A percentile compares a stretch with the other conserved stretches of the same genome.
Evolutionary conservation across 768 basidiomycete genomes (phyloP).

Genomic region (Panaeolus cyanescens): DNA sequence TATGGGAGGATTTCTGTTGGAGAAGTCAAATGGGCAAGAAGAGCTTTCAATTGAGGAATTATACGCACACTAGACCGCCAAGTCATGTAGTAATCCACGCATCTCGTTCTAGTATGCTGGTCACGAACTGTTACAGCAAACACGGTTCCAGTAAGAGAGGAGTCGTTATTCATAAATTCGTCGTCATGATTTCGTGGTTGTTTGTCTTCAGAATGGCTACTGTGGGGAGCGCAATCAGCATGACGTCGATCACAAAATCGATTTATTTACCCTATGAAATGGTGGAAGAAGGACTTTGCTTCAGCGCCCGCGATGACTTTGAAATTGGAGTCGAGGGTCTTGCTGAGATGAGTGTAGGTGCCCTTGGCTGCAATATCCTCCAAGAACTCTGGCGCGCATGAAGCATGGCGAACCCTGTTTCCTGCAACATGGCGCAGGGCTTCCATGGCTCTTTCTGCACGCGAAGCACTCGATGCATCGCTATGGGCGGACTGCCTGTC

Average conservation of each 20-base stretch:
- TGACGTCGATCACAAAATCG: constrained; percentile 5
- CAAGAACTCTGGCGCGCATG: constrained; percentile 48
- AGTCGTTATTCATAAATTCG: constrained; percentile 15
- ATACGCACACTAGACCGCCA: constrained; percentile 41
- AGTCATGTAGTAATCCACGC: constrained; percentile 53
- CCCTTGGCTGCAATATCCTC: constrained; percentile 38
- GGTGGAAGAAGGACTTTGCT: constrained; percentile 41
- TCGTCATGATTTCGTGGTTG: constrained; percentile 19
- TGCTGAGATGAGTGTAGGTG: constrained; percentile 27
- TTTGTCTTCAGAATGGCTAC: constrained; percentile 16
- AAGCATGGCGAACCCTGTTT: constrained; percentile 40
- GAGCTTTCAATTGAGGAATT: background rate
- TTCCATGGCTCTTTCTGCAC: constrained; percentile 25
- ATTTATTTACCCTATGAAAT: constrained; percentile 39
- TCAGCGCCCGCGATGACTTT: constrained; percentile 44
- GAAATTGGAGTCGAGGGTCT: constrained; percentile 33
- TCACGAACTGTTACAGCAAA: constrained; percentile 46
- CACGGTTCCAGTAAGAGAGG: constrained; percentile 36
- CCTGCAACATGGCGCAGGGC: constrained; percentile 34
- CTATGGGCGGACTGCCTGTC: constrained; percentile 26
- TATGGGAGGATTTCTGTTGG: constrained; percentile 21
- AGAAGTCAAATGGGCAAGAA: background rate
- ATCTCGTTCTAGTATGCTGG: constrained; percentile 39
- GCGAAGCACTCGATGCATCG: constrained; percentile 23
- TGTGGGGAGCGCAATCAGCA: constrained; percentile 5